These are phyloP conservation scores for Musa beccarii DNA, from an alignment of 176 grass and related monocot genomes.

Conservation along the genomic window DNA sequence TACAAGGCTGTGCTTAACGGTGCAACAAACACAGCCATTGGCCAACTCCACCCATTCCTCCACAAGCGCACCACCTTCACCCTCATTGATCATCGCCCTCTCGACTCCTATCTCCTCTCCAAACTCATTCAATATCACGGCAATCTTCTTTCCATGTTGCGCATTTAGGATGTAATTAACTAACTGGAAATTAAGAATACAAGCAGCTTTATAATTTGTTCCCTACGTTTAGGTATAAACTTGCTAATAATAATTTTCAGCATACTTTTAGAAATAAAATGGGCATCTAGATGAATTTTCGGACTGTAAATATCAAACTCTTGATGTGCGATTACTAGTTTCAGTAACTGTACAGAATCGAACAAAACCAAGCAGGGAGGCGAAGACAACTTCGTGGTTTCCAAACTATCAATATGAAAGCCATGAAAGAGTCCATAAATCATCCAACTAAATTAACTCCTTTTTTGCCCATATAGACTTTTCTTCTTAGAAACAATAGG, in stretches of 20 bases:
- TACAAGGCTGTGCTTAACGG: slow-evolving; percentile 89
- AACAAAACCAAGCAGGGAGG: too few relatives aligned
- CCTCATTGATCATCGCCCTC: slow-evolving; percentile 96
- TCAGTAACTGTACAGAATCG: too few relatives aligned
- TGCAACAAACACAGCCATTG: slow-evolving; percentile 95
- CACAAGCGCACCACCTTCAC: slow-evolving; percentile 68
- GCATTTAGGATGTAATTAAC: slow-evolving; percentile 82
- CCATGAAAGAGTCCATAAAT: too few relatives aligned
- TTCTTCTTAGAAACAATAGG: too few relatives aligned
- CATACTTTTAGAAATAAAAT: neutral
- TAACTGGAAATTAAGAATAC: slow-evolving; percentile 42
- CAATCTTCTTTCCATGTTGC: slow-evolving; percentile 80
- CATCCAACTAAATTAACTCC: too few relatives aligned
- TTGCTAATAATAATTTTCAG: neutral
- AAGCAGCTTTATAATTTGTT: slow-evolving; percentile 5
- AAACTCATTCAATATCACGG: slow-evolving; percentile 88
- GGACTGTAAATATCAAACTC: neutral
- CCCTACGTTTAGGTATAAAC: neutral
- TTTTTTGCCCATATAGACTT: too few relatives aligned
- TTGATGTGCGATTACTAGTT: too few relatives aligned
- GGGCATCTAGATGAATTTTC: neutral
- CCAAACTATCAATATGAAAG: too few relatives aligned
- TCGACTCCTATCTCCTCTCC: slow-evolving; percentile 94
- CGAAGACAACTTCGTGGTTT: too few relatives aligned
- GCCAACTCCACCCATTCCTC: slow-evolving; percentile 97